Conservation (phyloP, 2,329 filamentous ascomycete species). For the Trichoderma oligosporum region DNA sequence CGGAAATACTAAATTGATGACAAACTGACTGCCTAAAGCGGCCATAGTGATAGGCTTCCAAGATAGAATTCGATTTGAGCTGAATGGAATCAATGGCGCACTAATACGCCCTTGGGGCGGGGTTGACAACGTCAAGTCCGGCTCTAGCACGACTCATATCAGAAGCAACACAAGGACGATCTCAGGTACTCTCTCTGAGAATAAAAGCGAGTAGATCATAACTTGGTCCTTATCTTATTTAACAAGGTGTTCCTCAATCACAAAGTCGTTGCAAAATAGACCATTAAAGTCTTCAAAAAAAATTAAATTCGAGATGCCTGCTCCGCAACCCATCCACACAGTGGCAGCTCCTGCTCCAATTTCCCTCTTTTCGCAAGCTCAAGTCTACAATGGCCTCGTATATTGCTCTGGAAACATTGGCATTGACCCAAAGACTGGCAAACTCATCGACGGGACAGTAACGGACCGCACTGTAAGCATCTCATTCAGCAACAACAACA, state of each 20-base stretch:
- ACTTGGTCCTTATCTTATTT: too few species aligned
- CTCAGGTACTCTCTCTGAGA: not conserved
- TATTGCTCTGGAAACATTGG: constrained; percentile 64
- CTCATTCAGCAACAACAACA: too few species aligned
- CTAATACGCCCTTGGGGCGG: constrained; percentile 2
- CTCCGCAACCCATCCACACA: constrained; percentile 2
- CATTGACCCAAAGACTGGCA: constrained; percentile 49
- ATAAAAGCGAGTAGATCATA: not conserved
- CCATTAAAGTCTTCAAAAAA: not conserved
- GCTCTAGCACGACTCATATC: not conserved
- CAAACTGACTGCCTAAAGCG: not conserved
- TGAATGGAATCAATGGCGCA: not conserved
- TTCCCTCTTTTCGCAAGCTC: constrained; percentile 56
- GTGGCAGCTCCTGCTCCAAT: constrained; percentile 35
- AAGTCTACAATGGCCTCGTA: constrained; percentile 61
- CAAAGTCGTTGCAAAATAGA: too few species aligned
- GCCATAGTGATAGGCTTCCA: not conserved
- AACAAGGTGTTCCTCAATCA: too few species aligned
- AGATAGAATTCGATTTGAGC: not conserved
- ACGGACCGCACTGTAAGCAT: constrained; percentile 38
- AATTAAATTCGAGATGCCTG: constrained; percentile 2
- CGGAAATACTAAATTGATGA: not conserved
- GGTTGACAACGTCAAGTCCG: not conserved
- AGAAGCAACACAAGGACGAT: not conserved
- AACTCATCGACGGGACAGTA: constrained; percentile 51